Percentiles rank a stretch among this genome's conserved stretches.
phyloP scores from a whole-genome alignment of 2,329 filamentous ascomycete species.

The Colletotrichum eleusines region DNA sequence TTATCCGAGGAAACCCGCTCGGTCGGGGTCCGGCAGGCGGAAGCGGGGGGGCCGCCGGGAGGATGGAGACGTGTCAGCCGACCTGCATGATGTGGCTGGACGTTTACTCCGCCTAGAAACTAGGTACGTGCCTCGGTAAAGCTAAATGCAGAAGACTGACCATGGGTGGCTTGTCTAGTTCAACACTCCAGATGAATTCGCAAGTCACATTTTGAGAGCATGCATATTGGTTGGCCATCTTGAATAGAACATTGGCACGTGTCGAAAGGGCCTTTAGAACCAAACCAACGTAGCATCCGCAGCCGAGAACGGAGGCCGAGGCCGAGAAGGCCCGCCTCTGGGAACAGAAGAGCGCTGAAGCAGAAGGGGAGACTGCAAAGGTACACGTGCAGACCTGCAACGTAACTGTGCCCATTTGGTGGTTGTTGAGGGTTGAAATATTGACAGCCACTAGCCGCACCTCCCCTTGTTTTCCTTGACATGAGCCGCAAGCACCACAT shows the following conservation, averaged over 20 bases:
- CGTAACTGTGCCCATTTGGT: background rate
- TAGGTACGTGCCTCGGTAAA: background rate
- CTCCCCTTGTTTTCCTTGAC: background rate
- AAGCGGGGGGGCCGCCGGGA: background rate
- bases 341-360: background rate
- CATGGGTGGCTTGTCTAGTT: slow-evolving; percentile 13
- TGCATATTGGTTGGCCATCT: background rate
- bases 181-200: background rate
- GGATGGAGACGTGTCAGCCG: background rate
- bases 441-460: background rate
- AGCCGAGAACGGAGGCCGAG: background rate
- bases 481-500: background rate
- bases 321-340: background rate
- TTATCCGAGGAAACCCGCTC: slow-evolving; percentile 20
- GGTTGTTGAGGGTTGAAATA: background rate
- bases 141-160: background rate
- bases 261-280: background rate
- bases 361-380: background rate
- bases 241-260: background rate
- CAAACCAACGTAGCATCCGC: background rate
- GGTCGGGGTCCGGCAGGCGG: slow-evolving; percentile 8
- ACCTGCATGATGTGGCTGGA: slow-evolving; percentile 24
- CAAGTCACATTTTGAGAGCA: background rate
- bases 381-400: background rate
- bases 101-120: background rate